phyloP scores from a whole-genome alignment of 148 eudicot species.

The Silene conica region DNA sequence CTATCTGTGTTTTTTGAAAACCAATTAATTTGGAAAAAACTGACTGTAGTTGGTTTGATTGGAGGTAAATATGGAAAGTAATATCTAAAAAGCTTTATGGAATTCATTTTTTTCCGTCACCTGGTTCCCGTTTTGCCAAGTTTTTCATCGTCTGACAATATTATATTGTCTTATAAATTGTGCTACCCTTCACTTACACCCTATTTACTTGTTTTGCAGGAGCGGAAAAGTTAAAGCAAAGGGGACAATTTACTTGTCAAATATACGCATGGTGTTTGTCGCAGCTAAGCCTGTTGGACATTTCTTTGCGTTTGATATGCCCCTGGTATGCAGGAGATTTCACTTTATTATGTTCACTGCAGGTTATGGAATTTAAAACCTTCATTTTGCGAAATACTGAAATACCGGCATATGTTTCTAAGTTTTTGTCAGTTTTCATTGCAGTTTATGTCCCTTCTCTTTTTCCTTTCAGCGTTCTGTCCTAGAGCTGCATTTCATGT shows the following conservation, averaged over 20 bases:
- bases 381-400: too few species aligned
- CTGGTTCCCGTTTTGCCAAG: not conserved
- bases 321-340: conserved; percentile 51
- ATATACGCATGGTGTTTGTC: conserved; percentile 89
- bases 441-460: not conserved
- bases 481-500: too few species aligned
- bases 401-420: too few species aligned
- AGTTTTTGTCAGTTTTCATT: not conserved
- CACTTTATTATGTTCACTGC: not conserved
- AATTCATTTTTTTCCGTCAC: not conserved
- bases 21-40: not conserved
- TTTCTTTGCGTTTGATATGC: conserved; percentile 77
- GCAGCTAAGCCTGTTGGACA: conserved; percentile 61
- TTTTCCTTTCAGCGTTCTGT: not conserved
- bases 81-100: not conserved
- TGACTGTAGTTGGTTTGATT: not conserved
- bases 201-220: conserved; percentile 31
- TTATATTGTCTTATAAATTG: not conserved
- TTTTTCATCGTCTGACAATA: not conserved
- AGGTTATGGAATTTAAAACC: too few species aligned
- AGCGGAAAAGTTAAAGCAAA: conserved; percentile 69
- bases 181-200: conserved; percentile 12
- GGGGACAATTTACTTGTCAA: conserved; percentile 87
- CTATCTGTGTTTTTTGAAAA: too few species aligned
- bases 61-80: not conserved